Conservation (phyloP, 306 rosid genomes). For the Pyrus bretschneideri region DNA sequence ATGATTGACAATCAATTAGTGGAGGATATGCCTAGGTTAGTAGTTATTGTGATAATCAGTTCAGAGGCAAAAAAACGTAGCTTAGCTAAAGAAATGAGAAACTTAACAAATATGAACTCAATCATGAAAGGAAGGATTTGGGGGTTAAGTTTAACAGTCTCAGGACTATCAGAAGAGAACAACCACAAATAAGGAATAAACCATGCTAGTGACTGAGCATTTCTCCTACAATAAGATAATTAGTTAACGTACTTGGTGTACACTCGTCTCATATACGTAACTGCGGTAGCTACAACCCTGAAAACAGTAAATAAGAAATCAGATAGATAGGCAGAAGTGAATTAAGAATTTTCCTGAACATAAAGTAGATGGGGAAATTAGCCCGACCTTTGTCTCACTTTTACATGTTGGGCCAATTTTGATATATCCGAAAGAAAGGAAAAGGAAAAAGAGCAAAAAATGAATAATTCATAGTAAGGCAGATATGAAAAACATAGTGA, state of each 20-base stretch:
- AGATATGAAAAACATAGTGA: background rate
- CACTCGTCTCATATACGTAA: conserved; percentile 93
- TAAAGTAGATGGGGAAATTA: background rate
- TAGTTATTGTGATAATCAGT: background rate
- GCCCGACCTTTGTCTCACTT: conserved; percentile 87
- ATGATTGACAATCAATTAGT: background rate
- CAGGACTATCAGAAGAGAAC: background rate
- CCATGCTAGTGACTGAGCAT: background rate
- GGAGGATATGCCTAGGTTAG: background rate
- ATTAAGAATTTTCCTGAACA: background rate
- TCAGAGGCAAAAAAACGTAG: background rate
- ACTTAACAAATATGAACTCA: background rate
- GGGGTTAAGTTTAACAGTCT: background rate
- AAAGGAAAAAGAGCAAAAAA: conserved; percentile 4
- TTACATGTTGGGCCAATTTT: conserved; percentile 68
- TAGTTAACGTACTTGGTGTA: conserved; percentile 58
- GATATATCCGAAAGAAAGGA: conserved; percentile 52
- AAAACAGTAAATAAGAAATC: conserved; percentile 23
- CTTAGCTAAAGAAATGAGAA: background rate
- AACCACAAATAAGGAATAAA: background rate
- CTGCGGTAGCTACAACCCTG: conserved; percentile 97
- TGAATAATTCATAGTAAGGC: background rate
- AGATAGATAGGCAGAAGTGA: background rate
- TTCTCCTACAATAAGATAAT: background rate
- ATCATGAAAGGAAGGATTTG: background rate